A percentile compares a stretch with the other conserved stretches of the same genome.
Evolutionary conservation across 2,329 filamentous ascomycete genomes (phyloP).

Genomic region (Colletotrichum sp.): DNA sequence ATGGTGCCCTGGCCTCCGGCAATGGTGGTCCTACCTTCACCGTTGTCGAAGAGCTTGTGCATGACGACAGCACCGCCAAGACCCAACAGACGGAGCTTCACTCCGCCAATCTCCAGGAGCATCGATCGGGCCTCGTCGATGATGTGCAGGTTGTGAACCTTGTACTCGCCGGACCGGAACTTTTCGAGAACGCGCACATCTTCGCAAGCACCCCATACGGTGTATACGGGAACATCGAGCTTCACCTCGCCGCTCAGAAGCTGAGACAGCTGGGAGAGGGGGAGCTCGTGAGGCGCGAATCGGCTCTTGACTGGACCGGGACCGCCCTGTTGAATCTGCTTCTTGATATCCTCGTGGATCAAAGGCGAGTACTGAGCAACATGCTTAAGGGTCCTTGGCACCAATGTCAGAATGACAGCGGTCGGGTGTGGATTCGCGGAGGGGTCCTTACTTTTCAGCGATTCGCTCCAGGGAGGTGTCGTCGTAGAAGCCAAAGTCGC

Average conservation of each 20-base stretch:
- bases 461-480: conserved; percentile 94
- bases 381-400: conserved; percentile 87
- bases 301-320: conserved; percentile 84
- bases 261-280: conserved; percentile 89
- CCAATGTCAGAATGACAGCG: conserved; percentile 19
- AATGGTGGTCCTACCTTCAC: conserved; percentile 96
- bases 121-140: conserved; percentile 98
- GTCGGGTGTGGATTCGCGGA: conserved; percentile 20
- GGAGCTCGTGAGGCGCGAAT: conserved; percentile 81
- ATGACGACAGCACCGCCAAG: conserved; percentile 97
- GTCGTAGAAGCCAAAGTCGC: conserved; percentile 99
- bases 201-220: conserved; percentile 98
- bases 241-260: conserved; percentile 89
- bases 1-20: conserved; percentile 98
- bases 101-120: conserved; percentile 90
- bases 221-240: conserved; percentile 96
- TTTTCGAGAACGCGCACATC: conserved; percentile 97
- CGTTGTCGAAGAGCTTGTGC: conserved; percentile 99
- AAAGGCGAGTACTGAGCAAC: conserved; percentile 98
- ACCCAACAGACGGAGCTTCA: conserved; percentile 93
- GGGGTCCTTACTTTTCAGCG: conserved; percentile 83
- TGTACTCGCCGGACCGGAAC: conserved; percentile 97
- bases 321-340: conserved; percentile 68
- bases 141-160: conserved; percentile 95
- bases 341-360: conserved; percentile 79